phyloP scores from a whole-genome alignment of 2,329 filamentous ascomycete species.

The Graphiopsis chlorocephala region DNA sequence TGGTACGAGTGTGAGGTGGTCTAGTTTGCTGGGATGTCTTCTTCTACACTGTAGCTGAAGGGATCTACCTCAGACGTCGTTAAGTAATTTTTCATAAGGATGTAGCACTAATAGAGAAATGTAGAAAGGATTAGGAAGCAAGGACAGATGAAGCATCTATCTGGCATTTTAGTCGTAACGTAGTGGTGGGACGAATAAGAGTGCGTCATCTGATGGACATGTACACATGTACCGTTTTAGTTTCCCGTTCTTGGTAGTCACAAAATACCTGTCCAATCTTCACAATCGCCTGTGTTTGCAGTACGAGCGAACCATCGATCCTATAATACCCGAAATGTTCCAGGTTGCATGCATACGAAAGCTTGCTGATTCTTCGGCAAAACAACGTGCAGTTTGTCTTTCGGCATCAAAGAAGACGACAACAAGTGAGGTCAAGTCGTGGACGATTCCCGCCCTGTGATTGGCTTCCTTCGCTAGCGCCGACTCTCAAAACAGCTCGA shows the following conservation, averaged over 20 bases:
- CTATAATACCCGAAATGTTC: neutral
- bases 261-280: neutral
- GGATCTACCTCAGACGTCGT: too few relatives aligned
- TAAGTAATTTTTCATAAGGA: too few relatives aligned
- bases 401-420: neutral
- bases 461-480: constrained; percentile 1
- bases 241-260: neutral
- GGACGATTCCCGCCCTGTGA: neutral
- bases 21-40: neutral
- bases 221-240: neutral
- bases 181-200: too few relatives aligned
- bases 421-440: constrained; percentile 12
- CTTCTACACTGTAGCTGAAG: too few relatives aligned
- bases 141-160: neutral
- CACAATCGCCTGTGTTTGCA: neutral
- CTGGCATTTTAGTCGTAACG: neutral
- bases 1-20: neutral
- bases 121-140: neutral
- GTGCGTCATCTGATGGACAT: neutral
- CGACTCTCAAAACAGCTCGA: neutral
- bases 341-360: neutral
- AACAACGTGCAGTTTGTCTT: neutral
- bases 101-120: too few relatives aligned
- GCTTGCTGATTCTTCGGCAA: constrained; percentile 5
- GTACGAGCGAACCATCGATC: neutral